Base-by-base conservation (phyloP, 441 rosid species). In the Pelargonium cotyledonis region DNA sequence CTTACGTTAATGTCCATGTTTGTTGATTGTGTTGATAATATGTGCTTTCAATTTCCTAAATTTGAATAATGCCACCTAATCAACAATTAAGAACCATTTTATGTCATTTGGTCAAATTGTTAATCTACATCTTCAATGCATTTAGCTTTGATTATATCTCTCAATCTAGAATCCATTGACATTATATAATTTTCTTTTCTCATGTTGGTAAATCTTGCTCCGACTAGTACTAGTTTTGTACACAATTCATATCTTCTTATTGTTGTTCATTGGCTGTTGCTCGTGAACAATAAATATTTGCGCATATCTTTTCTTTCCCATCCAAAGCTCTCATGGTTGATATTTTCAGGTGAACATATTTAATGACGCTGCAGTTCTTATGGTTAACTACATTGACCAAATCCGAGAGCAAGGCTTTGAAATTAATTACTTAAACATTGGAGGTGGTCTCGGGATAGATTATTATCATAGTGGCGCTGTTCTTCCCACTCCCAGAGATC, bases 371-470 rank as follows among this genome's bases (percentile, higher is more conserved):
- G 97, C 99, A 4, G 82, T 82, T 77, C 88, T 92, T 8, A 95
- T 90, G 99, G 89, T 95, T 63, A 86, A 90, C 72, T 92, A 89
- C 79, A 92, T 95, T 63, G 95, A 95, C 41, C 82, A 89, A 72
- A 95, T 95, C 51, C 82, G 95, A 40, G 82, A 88, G 55, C 96
- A 95, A 78, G 99, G 97, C 18, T 95, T 95, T 76, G 92, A 92
- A 75, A 82, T 95, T 74, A 71, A 86, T 75, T 89, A 89, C 80
- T 81, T 95, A 75, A 95, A 95, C 81, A 92, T 95, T 72, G 98
- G 98, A 72, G 99, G 97, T 76, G 99, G 97, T 74, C 85, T 95
- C 75, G 99, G 99, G 69, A 95, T 95, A 72, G 97, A 95, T 83
- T 95, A 95, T 74, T 79, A 89, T 75, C 98, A 95, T 74, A 67